Evolutionary conservation across 257 asterid species (phyloP), one percentile per base, ranked within the genome.

Genomic region (Capsicum baccatum): DNA sequence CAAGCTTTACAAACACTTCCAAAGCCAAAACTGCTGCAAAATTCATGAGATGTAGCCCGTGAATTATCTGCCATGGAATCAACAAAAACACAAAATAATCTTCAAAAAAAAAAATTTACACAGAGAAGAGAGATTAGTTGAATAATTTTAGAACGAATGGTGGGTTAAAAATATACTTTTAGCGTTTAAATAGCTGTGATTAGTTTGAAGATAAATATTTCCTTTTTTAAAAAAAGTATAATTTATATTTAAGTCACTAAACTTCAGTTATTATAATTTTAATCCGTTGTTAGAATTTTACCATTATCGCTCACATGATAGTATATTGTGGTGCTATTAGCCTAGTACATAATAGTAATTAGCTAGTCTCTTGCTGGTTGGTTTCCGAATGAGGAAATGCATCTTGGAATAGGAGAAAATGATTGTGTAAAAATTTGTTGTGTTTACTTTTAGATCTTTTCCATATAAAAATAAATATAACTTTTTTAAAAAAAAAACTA

Each of bases 41-140:
- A 68, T 83, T 91, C 89, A 19, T 88, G 91, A 63, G 93, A 66
- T 86, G 88, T 67, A 68, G 92, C 60, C 84, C 88, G 89, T 79
- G 94, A 85, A 88, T 87, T 86, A 68, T 91, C 91, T 70, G 84
- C 95, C 97, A 92, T 91, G 86, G 82, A 54, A 78, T 48, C 16
- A 33, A 66, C 73, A 33, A 83, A 83, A 83, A 83, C 69, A 80
- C 42, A 33, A 3, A 42, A 63, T 10, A 60, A 83, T 37, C 33
- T 39, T 39, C 4, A 39, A 39, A 55, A 7, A 58, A 16, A n/a
- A 81, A 21, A 9, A 12, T 58, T 33, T 16, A 13, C 12, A 81
- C 1, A 52, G 52, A 79, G 17, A 4, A 50, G 8, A 1, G 10
- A 16, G 74, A 59, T 21, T 56, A 79, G 35, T 16, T 70, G 64